A percentile compares a stretch with the other conserved stretches of the same genome.
These are phyloP conservation scores for Quercus lobata DNA, from an alignment of 331 rosid species.

Conservation along the genomic window DNA sequence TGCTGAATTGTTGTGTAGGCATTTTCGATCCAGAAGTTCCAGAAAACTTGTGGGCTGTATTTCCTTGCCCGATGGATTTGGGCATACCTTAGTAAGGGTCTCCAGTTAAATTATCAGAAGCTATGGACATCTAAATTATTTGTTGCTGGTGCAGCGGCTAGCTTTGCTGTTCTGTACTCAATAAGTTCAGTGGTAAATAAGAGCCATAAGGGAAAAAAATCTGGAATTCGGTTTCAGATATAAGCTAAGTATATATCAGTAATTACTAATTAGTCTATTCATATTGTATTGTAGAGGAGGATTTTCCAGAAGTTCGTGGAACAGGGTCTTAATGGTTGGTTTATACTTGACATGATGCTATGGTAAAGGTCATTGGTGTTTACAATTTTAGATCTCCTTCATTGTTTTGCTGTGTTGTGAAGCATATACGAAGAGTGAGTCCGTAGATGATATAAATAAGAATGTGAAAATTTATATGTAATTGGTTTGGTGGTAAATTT, in stretches of 20 bases:
- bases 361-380: background rate
- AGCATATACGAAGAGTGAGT: background rate
- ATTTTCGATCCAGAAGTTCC: slow-evolving; percentile 58
- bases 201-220: background rate
- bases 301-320: background rate
- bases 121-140: slow-evolving; percentile 30
- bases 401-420: too few species aligned
- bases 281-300: background rate
- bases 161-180: slow-evolving; percentile 47
- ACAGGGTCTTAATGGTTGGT: background rate
- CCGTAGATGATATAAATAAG: background rate
- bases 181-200: background rate
- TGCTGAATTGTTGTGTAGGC: slow-evolving; percentile 41
- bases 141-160: slow-evolving; percentile 35
- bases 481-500: too few species aligned
- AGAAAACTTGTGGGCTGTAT: slow-evolving; percentile 47
- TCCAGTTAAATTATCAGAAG: slow-evolving; percentile 10
- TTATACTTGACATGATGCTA: background rate
- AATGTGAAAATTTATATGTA: background rate
- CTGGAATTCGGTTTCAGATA: background rate
- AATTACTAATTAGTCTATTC: background rate
- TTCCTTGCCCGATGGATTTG: slow-evolving; percentile 58
- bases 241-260: background rate
- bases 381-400: background rate
- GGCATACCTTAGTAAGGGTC: slow-evolving; percentile 26